Base-by-base conservation (phyloP, 2,329 filamentous ascomycete species). In the Calonectria henricotiae region DNA sequence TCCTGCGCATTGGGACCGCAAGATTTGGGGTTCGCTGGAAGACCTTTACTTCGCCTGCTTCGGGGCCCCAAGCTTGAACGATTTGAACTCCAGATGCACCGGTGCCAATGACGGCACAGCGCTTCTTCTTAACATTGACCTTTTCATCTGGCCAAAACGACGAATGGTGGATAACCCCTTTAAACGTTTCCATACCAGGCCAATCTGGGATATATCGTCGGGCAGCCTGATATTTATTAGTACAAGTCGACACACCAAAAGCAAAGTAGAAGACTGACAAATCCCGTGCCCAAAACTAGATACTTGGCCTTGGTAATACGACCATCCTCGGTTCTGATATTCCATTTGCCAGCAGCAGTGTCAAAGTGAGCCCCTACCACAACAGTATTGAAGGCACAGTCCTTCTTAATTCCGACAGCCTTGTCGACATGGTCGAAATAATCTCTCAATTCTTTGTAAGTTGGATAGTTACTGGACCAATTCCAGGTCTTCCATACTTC, bases 11-110 rank as follows among this genome's bases (percentile, higher is more conserved):
- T 0, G 90, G 90, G 0, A 93, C 75, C 0, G 89, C 89, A 5
- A 91, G 82, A 69, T 93, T 93, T 0, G 91, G 91, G 1, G 90
- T 93, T 11, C 91, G 86, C 75, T 93, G 90, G 79, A 92, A 92
- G 37, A 93, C 88, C 3, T 81, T 86, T 32, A 93, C 73, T 1
- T 86, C 80, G 9, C 83, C 85, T 0, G 86, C 89, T 12, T 84
- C 77, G 4, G 87, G 87, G 1, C 86, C 88, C 79, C 87, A 88
- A 64, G 89, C 89, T 72, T 93, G 91, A 0, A 87, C 85, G 47
- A 91, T 87, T 74, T 93, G 91, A 1, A 92, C 87, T 1, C 90
- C 91, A 0, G 89, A 89, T 0, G 90, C 88, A 1, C 91, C 91
- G 0, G 90, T 92, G 13, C 91, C 91, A 39, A 93, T 88, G 66